Evolutionary conservation across 805 yeast species (phyloP).

Genomic region (Candida sonorensis): DNA sequence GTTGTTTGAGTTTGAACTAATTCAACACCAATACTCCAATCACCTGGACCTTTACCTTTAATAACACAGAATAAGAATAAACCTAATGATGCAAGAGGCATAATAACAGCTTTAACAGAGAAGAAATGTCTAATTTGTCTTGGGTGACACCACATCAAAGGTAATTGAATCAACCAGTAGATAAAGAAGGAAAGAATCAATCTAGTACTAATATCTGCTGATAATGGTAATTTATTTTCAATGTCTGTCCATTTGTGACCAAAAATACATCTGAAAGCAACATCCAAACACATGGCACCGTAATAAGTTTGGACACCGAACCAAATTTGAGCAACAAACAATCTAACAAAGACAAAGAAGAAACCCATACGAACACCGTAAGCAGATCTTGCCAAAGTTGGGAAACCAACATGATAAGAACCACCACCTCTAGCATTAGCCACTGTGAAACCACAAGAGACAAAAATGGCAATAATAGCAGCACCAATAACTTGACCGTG

Average conservation of each 20-base stretch:
- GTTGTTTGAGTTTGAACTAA: slow-evolving; percentile 2
- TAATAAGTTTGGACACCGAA: slow-evolving; percentile 33
- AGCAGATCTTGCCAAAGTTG: slow-evolving; percentile 29
- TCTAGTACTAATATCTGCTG: slow-evolving; percentile 12
- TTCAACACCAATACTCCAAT: slow-evolving; percentile 10
- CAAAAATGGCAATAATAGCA: slow-evolving; percentile 7
- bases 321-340: slow-evolving; percentile 31
- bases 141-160: slow-evolving; percentile 15
- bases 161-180: slow-evolving; percentile 16
- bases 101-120: slow-evolving; percentile 13
- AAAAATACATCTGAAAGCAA: slow-evolving; percentile 18
- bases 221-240: slow-evolving; percentile 12
- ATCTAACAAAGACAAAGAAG: slow-evolving; percentile 30
- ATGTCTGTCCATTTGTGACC: slow-evolving; percentile 16
- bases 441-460: slow-evolving; percentile 11
- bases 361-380: slow-evolving; percentile 31
- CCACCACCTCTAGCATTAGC: slow-evolving; percentile 15
- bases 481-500: slow-evolving; percentile 15
- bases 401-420: slow-evolving; percentile 31
- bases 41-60: slow-evolving; percentile 14
- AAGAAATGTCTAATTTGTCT: slow-evolving; percentile 14
- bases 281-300: slow-evolving; percentile 31
- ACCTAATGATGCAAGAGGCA: slow-evolving; percentile 17
- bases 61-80: slow-evolving; percentile 15
- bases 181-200: slow-evolving; percentile 14